Evolutionary conservation across 768 basidiomycete genomes (phyloP).

Genomic region (Boletellus emodensis): DNA sequence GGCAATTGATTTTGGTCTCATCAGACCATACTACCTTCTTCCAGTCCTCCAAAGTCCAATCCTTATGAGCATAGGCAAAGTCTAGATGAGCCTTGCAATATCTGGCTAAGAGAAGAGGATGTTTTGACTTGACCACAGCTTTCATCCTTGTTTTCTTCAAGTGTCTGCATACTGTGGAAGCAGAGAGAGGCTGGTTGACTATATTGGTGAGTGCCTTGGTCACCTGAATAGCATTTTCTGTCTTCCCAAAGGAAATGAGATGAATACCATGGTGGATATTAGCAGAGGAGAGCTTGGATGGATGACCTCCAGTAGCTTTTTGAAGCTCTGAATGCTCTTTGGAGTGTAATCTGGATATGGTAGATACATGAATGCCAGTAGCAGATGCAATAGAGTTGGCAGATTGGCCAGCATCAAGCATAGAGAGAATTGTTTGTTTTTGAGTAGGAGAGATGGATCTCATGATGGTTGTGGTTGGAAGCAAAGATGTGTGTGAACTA

Average conservation of each 20-base stretch:
- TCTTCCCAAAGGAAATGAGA: not conserved
- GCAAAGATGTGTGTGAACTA: no score
- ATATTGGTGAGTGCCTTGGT: not conserved
- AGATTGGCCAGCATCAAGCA: no score
- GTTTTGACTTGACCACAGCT: constrained; percentile 1
- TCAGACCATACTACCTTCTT: not conserved
- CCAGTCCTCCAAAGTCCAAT: not conserved
- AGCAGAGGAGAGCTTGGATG: constrained; percentile 4
- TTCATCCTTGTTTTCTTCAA: not conserved
- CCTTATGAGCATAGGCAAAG: constrained; percentile 1
- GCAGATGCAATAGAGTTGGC: no score
- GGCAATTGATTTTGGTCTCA: no score
- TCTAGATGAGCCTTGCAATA: not conserved
- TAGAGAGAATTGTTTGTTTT: no score
- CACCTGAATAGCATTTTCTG: not conserved
- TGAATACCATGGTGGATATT: not conserved
- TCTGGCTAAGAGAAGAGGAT: not conserved
- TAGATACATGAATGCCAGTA: not conserved
- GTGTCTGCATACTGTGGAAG: not conserved
- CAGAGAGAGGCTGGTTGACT: not conserved
- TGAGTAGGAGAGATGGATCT: no score
- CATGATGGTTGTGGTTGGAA: no score
- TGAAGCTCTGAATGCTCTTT: not conserved
- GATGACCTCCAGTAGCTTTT: constrained; percentile 1
- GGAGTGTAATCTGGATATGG: not conserved